These are phyloP conservation scores for Hyaloscypha finlandica DNA, from an alignment of 495 filamentous ascomycete genomes.

Conservation along the genomic window DNA sequence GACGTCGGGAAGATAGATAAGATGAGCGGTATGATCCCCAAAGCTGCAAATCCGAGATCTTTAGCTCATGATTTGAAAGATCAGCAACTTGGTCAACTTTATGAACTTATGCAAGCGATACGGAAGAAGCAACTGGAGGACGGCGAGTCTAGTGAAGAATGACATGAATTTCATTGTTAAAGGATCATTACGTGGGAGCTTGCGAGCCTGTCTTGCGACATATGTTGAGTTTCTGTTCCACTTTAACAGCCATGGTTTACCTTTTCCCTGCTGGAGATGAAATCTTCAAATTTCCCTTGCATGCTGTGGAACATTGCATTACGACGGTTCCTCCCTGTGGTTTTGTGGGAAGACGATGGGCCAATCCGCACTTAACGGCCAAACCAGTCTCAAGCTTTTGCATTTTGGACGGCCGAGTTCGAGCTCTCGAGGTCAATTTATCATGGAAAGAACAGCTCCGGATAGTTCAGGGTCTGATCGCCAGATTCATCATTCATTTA, in stretches of 20 bases:
- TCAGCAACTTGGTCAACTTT: slow-evolving; percentile 89
- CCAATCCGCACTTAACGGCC: too few species aligned
- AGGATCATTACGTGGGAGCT: neutral
- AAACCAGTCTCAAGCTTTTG: too few species aligned
- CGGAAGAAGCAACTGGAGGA: slow-evolving; percentile 57
- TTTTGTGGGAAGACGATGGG: too few species aligned
- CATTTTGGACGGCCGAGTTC: too few species aligned
- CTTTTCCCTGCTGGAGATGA: neutral
- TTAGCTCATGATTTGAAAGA: slow-evolving; percentile 51
- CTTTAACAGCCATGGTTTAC: neutral
- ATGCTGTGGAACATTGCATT: too few species aligned
- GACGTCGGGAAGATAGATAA: slow-evolving; percentile 81
- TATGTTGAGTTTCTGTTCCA: neutral
- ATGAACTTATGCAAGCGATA: slow-evolving; percentile 90
- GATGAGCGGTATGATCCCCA: slow-evolving; percentile 76
- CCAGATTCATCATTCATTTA: too few species aligned
- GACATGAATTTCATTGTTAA: neutral
- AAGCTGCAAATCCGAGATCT: neutral
- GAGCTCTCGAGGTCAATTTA: too few species aligned
- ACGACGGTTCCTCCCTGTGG: too few species aligned
- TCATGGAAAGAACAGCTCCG: too few species aligned
- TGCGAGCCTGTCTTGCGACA: neutral
- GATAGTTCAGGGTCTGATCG: too few species aligned
- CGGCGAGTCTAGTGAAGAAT: slow-evolving; percentile 6
- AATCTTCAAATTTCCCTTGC: too few species aligned